Conservation (phyloP, 495 filamentous ascomycete genomes). For the Xylaria venustula region DNA sequence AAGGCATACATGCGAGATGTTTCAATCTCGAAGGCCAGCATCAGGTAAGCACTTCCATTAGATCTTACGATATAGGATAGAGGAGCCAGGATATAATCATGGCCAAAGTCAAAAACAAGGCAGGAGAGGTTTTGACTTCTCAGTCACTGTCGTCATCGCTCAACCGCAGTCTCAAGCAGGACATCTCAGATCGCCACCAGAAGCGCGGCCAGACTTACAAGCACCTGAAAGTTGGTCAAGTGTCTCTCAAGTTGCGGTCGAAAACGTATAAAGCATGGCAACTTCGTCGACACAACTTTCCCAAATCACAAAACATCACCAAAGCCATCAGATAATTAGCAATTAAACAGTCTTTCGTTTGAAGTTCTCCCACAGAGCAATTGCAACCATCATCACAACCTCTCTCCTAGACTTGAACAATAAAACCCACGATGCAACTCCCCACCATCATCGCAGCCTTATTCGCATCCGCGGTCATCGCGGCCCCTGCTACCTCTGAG, state of each 20-base stretch:
- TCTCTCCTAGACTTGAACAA: slow-evolving; percentile 17
- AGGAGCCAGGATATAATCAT: not conserved
- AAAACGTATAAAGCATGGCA: not conserved
- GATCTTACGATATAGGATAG: not conserved
- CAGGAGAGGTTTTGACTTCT: not conserved
- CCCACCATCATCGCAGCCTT: slow-evolving; percentile 26
- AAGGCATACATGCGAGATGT: not conserved
- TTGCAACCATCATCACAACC: not conserved
- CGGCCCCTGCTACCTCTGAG: slow-evolving; percentile 21
- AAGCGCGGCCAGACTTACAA: no score
- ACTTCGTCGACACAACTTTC: not conserved
- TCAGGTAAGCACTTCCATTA: not conserved
- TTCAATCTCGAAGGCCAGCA: not conserved
- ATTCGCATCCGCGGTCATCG: slow-evolving; percentile 20
- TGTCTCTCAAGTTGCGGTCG: not conserved
- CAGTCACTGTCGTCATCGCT: not conserved
- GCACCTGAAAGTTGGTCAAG: no score
- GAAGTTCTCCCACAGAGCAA: not conserved
- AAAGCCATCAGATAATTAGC: not conserved
- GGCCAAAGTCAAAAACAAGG: not conserved
- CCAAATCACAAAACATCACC: not conserved
- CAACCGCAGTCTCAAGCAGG: not conserved
- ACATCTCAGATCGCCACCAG: not conserved
- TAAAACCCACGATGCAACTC: slow-evolving; percentile 14
- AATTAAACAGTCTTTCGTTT: no score